Base-by-base conservation (phyloP, 805 yeast genomes). In the Suhomyces faveliae region DNA sequence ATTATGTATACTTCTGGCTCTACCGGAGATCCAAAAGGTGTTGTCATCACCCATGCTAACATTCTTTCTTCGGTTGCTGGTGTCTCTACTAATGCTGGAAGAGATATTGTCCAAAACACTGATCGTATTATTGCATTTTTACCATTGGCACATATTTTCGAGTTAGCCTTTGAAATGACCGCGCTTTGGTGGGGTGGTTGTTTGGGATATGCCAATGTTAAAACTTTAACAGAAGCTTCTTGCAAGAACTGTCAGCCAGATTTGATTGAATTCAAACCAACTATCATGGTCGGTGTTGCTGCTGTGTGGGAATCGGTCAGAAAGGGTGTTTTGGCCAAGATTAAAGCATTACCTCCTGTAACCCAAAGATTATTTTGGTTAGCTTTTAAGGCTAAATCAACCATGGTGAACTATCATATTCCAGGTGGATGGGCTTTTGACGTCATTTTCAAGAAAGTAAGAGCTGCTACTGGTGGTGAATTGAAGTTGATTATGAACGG, bases 221-320 rank as follows among this genome's bases (percentile, higher is more conserved):
- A 90, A 73, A 92, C 99, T 24, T 74, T 94, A 57, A 83, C 96
- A 17, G 96, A 87, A 54, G 73, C 78, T 1, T 88, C 96, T 2
- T 82, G 87, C 62, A 83, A 80, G 60, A 87, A 94, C 72, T 90
- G 96, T 74, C 72, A 79, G 48, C 92, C 97, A 61, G 99, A 94
- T 67, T 80, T 94, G 74, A 80, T 77, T 48, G 87, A 86, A 61
- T 87, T 90, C 70, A 78, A 83, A 66, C 99, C 99, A 50, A 87
- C 97, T 4, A 70, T 91, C 57, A 87, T 94, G 96, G 97, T 90
- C 55, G 99, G 97, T 68, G 99, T 94, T 48, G 97, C 97, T 13
- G 96, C 98, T 4, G 97, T 94, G 45, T 94, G 97, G 96, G 99
- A 94, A 75, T 78, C 86, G 33, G 89, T 94, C 51, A 86, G 91